Percentiles rank a stretch among this genome's conserved stretches.
Conservation (phyloP, 108 stramenopile species). For the Thalassiosira profunda region DNA sequence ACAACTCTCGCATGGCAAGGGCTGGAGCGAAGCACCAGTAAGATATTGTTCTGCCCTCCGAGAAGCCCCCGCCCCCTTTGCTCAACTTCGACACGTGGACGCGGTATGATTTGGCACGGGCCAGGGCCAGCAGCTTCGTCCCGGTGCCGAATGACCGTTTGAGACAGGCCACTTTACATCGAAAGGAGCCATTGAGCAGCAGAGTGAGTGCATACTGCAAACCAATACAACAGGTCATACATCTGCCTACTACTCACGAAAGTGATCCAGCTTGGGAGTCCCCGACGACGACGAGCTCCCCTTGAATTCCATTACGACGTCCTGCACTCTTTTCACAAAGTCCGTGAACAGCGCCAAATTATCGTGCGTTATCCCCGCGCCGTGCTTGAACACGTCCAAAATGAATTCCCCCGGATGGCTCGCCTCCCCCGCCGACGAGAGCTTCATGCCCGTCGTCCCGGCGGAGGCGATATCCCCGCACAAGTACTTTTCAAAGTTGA, state of each 20-base stretch:
- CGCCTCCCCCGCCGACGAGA: constrained; percentile 12
- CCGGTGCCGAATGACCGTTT: constrained; percentile 83
- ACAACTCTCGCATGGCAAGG: constrained; percentile 93
- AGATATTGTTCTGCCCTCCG: constrained; percentile 77
- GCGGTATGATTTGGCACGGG: constrained; percentile 84
- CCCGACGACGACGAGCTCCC: constrained; percentile 57
- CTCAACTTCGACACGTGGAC: constrained; percentile 61
- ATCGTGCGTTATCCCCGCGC: constrained; percentile 72
- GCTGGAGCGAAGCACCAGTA: constrained; percentile 99
- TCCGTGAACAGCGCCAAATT: constrained; percentile 68
- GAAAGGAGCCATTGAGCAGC: too few species aligned
- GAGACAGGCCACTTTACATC: constrained; percentile 50
- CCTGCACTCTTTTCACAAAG: constrained; percentile 67
- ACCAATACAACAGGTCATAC: not conserved
- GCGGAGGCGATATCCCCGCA: constrained; percentile 32
- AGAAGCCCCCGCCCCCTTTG: constrained; percentile 48
- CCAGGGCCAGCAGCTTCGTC: constrained; percentile 67
- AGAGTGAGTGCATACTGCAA: too few species aligned
- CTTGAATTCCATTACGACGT: constrained; percentile 76
- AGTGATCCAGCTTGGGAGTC: constrained; percentile 74
- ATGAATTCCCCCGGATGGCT: constrained; percentile 84
- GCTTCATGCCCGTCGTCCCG: not conserved
- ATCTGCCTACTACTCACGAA: constrained; percentile 39
- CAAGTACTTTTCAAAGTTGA: constrained; percentile 82
- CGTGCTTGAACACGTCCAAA: constrained; percentile 80